phyloP scores from a whole-genome alignment of 805 yeast species.

The Wickerhamiella spandovensis region DNA sequence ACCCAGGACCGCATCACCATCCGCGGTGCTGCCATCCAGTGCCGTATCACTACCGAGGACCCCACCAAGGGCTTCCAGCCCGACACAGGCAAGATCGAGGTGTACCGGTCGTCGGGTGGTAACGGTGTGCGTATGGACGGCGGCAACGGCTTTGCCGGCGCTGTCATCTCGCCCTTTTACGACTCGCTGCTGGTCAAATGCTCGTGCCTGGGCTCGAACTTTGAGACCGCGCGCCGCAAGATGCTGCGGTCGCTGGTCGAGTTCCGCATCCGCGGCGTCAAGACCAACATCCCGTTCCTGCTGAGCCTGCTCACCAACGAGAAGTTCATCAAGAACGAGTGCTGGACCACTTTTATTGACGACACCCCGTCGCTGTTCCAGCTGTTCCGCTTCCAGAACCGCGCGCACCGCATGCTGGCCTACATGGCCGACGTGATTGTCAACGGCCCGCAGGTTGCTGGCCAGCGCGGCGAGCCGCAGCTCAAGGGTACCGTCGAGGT shows the following conservation, averaged over 20 bases:
- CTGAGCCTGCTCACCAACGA: conserved; percentile 83
- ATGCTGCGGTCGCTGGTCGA: conserved; percentile 95
- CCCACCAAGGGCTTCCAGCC: conserved; percentile 96
- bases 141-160: conserved; percentile 96
- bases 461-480: conserved; percentile 89
- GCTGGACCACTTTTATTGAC: conserved; percentile 98
- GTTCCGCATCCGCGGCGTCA: conserved; percentile 97
- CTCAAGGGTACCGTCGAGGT: conserved; percentile 59
- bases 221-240: conserved; percentile 92
- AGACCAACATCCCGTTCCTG: conserved; percentile 94
- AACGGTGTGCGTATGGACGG: conserved; percentile 98
- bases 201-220: conserved; percentile 92
- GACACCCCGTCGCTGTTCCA: conserved; percentile 94
- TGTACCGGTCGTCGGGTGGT: conserved; percentile 97
- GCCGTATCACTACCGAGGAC: conserved; percentile 98
- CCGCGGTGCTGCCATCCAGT: conserved; percentile 96
- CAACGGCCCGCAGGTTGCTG: conserved; percentile 91
- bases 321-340: conserved; percentile 69
- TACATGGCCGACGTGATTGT: conserved; percentile 90
- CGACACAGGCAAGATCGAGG: conserved; percentile 96
- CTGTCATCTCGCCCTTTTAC: conserved; percentile 91
- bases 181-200: conserved; percentile 98
- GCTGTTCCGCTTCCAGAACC: conserved; percentile 87
- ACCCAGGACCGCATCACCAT: conserved; percentile 90
- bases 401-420: conserved; percentile 86